Conservation (phyloP, 2,329 filamentous ascomycete species). For the Tolypocladium endophyticum region DNA sequence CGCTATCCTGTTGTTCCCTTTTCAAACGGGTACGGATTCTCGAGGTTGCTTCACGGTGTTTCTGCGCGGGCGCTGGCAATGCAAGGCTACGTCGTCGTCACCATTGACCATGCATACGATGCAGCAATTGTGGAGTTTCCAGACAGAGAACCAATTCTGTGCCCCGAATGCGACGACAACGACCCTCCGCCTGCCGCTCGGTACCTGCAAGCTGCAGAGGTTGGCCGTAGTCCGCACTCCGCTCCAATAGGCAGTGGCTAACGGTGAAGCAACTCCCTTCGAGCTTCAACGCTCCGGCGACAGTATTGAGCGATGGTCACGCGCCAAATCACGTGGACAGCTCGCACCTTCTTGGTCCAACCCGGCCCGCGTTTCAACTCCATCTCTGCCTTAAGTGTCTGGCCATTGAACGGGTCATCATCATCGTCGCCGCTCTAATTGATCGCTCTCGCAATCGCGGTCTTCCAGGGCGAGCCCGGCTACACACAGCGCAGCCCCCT, state of each 20-base stretch:
- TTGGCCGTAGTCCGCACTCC: not conserved
- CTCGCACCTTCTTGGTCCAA: not conserved
- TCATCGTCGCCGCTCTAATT: not conserved
- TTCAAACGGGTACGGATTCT: slow-evolving; percentile 28
- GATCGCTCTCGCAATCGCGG: not conserved
- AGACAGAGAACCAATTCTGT: slow-evolving; percentile 18
- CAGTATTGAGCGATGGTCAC: not conserved
- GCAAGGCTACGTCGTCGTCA: slow-evolving; percentile 30
- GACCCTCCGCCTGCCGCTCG: too few species aligned
- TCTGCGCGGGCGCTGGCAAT: slow-evolving; percentile 31
- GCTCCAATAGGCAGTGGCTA: not conserved
- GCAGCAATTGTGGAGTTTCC: slow-evolving; percentile 29
- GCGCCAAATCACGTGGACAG: not conserved
- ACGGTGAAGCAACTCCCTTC: too few species aligned
- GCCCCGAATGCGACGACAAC: slow-evolving; percentile 10
- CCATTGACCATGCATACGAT: slow-evolving; percentile 36
- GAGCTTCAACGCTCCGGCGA: not conserved
- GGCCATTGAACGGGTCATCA: not conserved
- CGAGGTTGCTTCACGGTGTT: slow-evolving; percentile 26
- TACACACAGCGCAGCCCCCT: not conserved
- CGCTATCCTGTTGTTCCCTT: slow-evolving; percentile 23
- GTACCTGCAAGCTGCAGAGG: not conserved
- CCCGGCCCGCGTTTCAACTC: not conserved
- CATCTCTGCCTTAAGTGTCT: not conserved
- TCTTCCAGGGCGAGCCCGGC: not conserved